Conservation (phyloP, 805 yeast genomes). For the Starmerella vaccinii region DNA sequence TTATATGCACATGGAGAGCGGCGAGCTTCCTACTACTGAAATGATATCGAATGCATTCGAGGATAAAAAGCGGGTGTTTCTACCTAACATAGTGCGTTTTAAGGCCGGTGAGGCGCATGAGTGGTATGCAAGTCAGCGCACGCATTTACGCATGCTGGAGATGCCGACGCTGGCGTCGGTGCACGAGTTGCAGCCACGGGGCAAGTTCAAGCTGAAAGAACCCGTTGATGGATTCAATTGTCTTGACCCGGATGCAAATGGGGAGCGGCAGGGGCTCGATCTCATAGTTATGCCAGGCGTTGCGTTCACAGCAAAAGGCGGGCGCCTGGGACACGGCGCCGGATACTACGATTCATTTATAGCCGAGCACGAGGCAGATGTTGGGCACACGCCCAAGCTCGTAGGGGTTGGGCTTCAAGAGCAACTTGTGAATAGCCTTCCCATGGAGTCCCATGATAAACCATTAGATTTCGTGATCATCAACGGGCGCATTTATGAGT, state of each 20-base stretch:
- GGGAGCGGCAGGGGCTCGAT: slow-evolving; percentile 40
- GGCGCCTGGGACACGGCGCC: slow-evolving; percentile 81
- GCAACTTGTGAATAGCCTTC: slow-evolving; percentile 47
- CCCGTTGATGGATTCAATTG: slow-evolving; percentile 38
- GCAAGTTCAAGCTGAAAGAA: slow-evolving; percentile 57
- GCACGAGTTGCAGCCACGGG: slow-evolving; percentile 46
- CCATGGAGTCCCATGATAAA: slow-evolving; percentile 57
- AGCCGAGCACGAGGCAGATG: slow-evolving; percentile 29
- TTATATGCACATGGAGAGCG: slow-evolving; percentile 64
- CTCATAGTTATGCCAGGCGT: slow-evolving; percentile 76
- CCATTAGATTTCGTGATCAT: slow-evolving; percentile 45
- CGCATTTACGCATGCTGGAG: slow-evolving; percentile 48
- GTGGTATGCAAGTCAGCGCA: slow-evolving; percentile 28
- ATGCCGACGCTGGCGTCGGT: slow-evolving; percentile 39
- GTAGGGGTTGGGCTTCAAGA: slow-evolving; percentile 58
- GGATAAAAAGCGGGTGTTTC: slow-evolving; percentile 36
- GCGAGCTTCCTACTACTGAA: slow-evolving; percentile 54
- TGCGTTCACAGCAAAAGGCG: slow-evolving; percentile 48
- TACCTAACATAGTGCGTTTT: slow-evolving; percentile 34
- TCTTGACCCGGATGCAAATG: slow-evolving; percentile 27
- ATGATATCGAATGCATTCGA: slow-evolving; percentile 46
- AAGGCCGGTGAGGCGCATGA: slow-evolving; percentile 7
- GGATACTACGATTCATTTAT: slow-evolving; percentile 83
- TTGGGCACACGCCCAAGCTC: slow-evolving; percentile 23
- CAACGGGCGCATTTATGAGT: slow-evolving; percentile 27